phyloP scores from a whole-genome alignment of 2,329 filamentous ascomycete species.

The Aspergillus quadricinctus region DNA sequence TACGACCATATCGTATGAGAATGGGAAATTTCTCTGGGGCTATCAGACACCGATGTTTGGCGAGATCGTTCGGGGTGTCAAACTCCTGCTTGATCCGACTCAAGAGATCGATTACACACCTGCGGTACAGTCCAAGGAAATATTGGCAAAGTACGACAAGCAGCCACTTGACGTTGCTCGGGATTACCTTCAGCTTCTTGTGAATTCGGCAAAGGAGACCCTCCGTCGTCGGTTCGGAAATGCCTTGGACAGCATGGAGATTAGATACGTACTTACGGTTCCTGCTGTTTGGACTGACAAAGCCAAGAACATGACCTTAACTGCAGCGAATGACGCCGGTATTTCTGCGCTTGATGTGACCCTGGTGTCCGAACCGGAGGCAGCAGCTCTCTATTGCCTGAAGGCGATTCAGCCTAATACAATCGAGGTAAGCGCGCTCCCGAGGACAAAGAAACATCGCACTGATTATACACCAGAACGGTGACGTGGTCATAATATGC shows the following conservation, averaged over 20 bases:
- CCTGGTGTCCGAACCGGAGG: constrained; percentile 26
- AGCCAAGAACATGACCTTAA: constrained; percentile 26
- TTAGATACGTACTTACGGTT: constrained; percentile 26
- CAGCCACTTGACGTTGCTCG: constrained; percentile 4
- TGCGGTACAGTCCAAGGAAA: neutral
- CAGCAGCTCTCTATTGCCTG: constrained; percentile 31
- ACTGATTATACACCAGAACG: constrained; percentile 9
- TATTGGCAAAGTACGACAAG: constrained; percentile 4
- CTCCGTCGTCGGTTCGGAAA: constrained; percentile 9
- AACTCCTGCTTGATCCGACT: constrained; percentile 18
- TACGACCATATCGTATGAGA: constrained; percentile 10
- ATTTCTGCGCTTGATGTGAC: constrained; percentile 8
- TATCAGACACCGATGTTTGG: constrained; percentile 17
- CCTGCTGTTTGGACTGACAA: constrained; percentile 35
- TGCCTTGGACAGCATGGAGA: constrained; percentile 14
- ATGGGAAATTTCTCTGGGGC: constrained; percentile 18
- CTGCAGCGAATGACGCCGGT: constrained; percentile 15
- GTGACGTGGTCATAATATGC: constrained; percentile 32
- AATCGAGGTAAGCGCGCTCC: constrained; percentile 13
- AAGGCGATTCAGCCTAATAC: constrained; percentile 21
- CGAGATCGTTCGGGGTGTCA: constrained; percentile 20
- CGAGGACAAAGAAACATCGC: neutral
- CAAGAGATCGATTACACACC: constrained; percentile 7
- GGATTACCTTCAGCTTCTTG: constrained; percentile 8
- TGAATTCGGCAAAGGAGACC: constrained; percentile 3